Evolutionary conservation across 768 basidiomycete species (phyloP).

Genomic region (Sarcodon sp.): DNA sequence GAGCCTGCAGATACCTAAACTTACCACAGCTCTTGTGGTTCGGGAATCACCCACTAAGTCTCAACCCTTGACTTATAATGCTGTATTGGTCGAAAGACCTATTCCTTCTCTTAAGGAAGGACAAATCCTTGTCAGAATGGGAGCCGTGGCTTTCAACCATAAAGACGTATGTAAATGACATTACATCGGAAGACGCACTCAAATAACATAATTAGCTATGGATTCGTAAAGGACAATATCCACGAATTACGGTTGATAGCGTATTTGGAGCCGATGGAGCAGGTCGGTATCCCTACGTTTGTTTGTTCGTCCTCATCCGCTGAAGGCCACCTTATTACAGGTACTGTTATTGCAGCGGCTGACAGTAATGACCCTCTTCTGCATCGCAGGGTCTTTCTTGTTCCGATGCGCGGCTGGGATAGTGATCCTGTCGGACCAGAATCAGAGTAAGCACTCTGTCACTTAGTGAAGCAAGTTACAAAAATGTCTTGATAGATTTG

Average conservation of each 20-base stretch:
- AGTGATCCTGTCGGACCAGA: conserved; percentile 53
- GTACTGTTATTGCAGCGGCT: conserved; percentile 46
- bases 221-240: conserved; percentile 60
- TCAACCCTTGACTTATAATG: conserved; percentile 19
- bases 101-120: conserved; percentile 39
- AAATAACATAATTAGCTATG: conserved; percentile 37
- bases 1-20: neutral
- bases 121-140: conserved; percentile 54
- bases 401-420: conserved; percentile 70
- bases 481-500: conserved; percentile 27
- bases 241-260: conserved; percentile 42
- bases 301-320: neutral
- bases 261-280: conserved; percentile 66
- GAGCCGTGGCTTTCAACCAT: conserved; percentile 67
- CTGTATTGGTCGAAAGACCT: conserved; percentile 33
- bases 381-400: conserved; percentile 58
- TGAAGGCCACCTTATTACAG: conserved; percentile 17
- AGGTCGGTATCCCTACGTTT: conserved; percentile 26
- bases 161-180: conserved; percentile 37
- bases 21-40: neutral
- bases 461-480: neutral
- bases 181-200: neutral
- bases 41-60: neutral
- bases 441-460: conserved; percentile 27
- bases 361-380: conserved; percentile 43